Base-by-base conservation (phyloP, 2,329 filamentous ascomycete genomes). In the Pseudogymnoascus sp. region DNA sequence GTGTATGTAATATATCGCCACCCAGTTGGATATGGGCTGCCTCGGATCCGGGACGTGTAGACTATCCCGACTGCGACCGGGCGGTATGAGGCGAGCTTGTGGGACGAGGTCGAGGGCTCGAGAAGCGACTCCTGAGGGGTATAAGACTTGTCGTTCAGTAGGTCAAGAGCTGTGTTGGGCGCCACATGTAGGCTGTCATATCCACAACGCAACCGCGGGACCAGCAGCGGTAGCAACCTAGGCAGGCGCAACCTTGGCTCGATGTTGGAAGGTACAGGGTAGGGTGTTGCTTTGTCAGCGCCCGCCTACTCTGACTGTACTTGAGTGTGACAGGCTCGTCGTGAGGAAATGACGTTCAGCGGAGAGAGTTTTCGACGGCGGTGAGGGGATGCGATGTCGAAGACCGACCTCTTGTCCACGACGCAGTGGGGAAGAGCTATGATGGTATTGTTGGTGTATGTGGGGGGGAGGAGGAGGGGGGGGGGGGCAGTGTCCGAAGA, bases 191-290 rank as follows among this genome's bases (percentile, higher is more conserved):
- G 37, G 37, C n/a, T 42, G 38, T 21, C 38, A 42, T 42, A 21
- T n/a, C 38, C 26, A 29, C 38, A 21, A 42, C n/a, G 19, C 38
- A 42, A 42, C 38, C 38, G 38, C 38, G 38, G 38, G 38, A 19
- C 38, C 1, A 19, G 16, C 16, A 21, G 8, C 38, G 16, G 38
- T 16, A 11, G 19, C 7, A 42, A 21, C 38, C 16, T n/a, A 42
- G 38, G 38, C 68, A 60, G 44, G 69, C 59, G 56, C 69, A 71
- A 63, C 68, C 61, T 10, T 74, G 74, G 37, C 74, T 73, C 35
- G 75, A 66, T 68, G 75, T 42, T 42, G 38, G 38, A 21, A 42
- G 38, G 38, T 42, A 21, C 38, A 6, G 38, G 38, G 38, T 42
- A 4, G 7, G 16, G 38, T 42, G 3, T 21, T 8, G 38, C 38